Base-by-base conservation (phyloP, 2,329 filamentous ascomycete species). In the Incumbomyces delicatus region DNA sequence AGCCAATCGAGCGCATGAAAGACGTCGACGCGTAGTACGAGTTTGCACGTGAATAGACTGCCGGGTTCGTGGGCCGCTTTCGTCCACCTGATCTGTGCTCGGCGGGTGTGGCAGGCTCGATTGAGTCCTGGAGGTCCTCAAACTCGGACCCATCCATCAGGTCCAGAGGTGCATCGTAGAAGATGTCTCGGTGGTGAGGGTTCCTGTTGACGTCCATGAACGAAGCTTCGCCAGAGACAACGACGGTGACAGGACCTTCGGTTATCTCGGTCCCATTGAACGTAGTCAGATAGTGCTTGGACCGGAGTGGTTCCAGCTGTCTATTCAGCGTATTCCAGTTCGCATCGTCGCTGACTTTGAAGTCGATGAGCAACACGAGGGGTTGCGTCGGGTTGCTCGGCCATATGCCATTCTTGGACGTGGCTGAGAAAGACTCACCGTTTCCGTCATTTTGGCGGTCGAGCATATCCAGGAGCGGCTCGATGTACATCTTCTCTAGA, bases 21-120 rank as follows among this genome's bases (percentile, higher is more conserved):
- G 71, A 73, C 6, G 71, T 67, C 6, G 70, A 74, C n/a, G 76
- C 76, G 58, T 78, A 79, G 63, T 72, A 76, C 22, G 72, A 76
- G 56, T 77, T 79, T 11, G 65, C 66, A 6, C 57, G 43, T 53
- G 71, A 66, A 62, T 72, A 76, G 0, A 62, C 60, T 52, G 67
- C 22, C 22, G 22, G 22, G 8, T 27, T 27, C 8, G 62, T 18
- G 67, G 61, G 2, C 53, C 56, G 33, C 6, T 60, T 52, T 68
- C 64, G 22, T 5, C 5, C 4, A n/a, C n/a, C 13, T 4, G n/a
- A 14, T 35, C 5, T 35, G 33, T 35, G 12, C 16, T 0, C 61
- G 60, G 53, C 66, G 63, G 20, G 66, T 61, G 3, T 54, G 56
- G 30, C 64, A 62, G 4, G 12, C 12, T 35, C 33, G n/a, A n/a